phyloP scores from a whole-genome alignment of 192 early-diverging fungal species.

The Gigaspora rosea region DNA sequence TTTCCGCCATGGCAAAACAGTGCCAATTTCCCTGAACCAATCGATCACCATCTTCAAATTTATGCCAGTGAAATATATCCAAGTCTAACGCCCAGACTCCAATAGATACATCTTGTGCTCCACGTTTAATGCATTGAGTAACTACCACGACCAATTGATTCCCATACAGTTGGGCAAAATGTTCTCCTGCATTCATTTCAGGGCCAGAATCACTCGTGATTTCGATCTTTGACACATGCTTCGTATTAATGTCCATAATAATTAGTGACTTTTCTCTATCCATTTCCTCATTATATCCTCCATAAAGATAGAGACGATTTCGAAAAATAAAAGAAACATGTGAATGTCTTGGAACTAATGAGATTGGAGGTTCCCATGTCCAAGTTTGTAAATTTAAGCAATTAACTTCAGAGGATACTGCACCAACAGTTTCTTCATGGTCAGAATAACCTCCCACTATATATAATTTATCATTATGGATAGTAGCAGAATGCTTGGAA shows the following conservation, averaged over 20 bases:
- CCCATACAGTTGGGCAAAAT: constrained; percentile 64
- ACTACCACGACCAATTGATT: constrained; percentile 59
- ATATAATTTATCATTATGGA: constrained; percentile 64
- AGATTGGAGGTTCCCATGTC: constrained; percentile 57
- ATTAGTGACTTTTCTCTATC: constrained; percentile 55
- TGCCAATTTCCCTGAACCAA: constrained; percentile 54
- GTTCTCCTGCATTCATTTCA: constrained; percentile 54
- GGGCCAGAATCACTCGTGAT: constrained; percentile 54
- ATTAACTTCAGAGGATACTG: constrained; percentile 38
- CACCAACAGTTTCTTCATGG: constrained; percentile 23
- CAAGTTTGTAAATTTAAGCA: constrained; percentile 57
- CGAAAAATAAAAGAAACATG: constrained; percentile 61
- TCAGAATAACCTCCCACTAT: constrained; percentile 56
- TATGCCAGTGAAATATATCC: constrained; percentile 56
- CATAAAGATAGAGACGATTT: constrained; percentile 59
- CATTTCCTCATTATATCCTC: constrained; percentile 60
- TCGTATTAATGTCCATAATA: constrained; percentile 55
- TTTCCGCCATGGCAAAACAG: constrained; percentile 59
- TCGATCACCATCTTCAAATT: constrained; percentile 27
- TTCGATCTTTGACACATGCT: constrained; percentile 48
- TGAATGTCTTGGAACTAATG: constrained; percentile 53
- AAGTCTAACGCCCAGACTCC: constrained; percentile 66
- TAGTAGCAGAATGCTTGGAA: constrained; percentile 61
- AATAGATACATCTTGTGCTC: constrained; percentile 46
- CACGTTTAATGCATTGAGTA: constrained; percentile 43